Base-by-base conservation (phyloP, 2,329 filamentous ascomycete species). In the Dactylellina sp. region DNA sequence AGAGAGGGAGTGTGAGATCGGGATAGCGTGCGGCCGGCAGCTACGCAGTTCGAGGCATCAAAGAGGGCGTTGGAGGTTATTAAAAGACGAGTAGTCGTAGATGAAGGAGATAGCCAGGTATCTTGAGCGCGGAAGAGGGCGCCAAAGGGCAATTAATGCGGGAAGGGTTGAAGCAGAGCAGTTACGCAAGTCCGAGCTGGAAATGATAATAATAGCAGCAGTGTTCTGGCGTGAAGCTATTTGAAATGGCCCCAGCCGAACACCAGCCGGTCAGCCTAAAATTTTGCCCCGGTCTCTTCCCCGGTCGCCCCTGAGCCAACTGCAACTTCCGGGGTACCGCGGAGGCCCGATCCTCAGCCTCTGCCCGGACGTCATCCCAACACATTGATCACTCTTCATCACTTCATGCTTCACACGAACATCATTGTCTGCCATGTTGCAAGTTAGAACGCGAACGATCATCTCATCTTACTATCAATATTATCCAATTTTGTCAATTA, bases 41-140 rank as follows among this genome's bases (percentile, higher is more conserved):
- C 59, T 52, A 52, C 24, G 47, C 46, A 11, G 59, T 52, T 44
- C 25, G 24, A 37, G 20, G 59, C 46, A 52, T 62, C 46, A 52
- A 22, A 22, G n/a, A n/a, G n/a, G n/a, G n/a, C 7, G 20, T 9
- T 9, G 42, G 16, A 22, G 4, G 42, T 40, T 12, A 12, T 6
- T 46, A 46, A 22, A 46, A 40, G 44, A 50, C 12, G 44, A 39
- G 9, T 18, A 16, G 20, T 46, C 11, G 16, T 32, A 22, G 46
- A 44, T 12, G 56, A 49, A 4, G 16, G 44, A 20, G 44, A 25
- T 47, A 52, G 59, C 59, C 59, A 62, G 59, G 59, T 62, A 46
- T 62, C 59, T 62, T 62, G 46, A 52, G 59, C 35, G 42, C 57
- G 14, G 44, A 49, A 49, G 44, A 7, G 6, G 12, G 7, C 42